Conservation (phyloP, 2,329 filamentous ascomycete species). For the Pseudogymnoascus sp. region DNA sequence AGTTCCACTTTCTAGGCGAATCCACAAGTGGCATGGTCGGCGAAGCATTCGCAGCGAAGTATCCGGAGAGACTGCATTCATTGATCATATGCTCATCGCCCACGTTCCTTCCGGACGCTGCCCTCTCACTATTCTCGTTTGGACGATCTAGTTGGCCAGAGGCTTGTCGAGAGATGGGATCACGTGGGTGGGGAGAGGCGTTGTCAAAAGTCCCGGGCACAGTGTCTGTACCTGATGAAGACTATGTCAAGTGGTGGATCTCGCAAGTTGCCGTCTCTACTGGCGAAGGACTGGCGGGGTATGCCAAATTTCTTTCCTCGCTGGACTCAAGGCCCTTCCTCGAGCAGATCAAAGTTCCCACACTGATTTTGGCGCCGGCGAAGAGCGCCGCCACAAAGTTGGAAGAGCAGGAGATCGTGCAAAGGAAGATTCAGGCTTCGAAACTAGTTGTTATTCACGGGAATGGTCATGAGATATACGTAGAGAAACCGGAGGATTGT, state of each 20-base stretch:
- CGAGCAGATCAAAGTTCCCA: constrained; percentile 27
- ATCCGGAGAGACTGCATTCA: constrained; percentile 28
- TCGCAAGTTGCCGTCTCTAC: constrained; percentile 26
- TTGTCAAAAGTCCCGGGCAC: constrained; percentile 29
- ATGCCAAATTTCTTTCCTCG: constrained; percentile 31
- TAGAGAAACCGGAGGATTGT: not conserved
- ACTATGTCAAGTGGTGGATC: constrained; percentile 31
- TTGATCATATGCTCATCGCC: constrained; percentile 32
- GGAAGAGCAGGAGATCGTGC: not conserved
- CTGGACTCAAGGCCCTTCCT: constrained; percentile 31
- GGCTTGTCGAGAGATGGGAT: constrained; percentile 26
- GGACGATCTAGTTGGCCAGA: not conserved
- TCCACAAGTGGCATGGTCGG: constrained; percentile 32
- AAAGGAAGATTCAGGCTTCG: constrained; percentile 19
- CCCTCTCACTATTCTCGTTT: not conserved
- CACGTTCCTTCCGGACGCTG: constrained; percentile 13
- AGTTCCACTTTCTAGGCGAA: constrained; percentile 33
- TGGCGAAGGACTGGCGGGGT: constrained; percentile 31
- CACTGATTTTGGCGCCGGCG: constrained; percentile 30
- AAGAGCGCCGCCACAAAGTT: constrained; percentile 28
- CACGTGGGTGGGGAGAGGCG: constrained; percentile 30
- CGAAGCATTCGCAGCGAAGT: constrained; percentile 30
- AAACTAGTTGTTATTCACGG: too few species aligned
- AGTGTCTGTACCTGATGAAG: constrained; percentile 26
- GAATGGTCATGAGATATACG: constrained; percentile 11